phyloP scores from a whole-genome alignment of 2,329 filamentous ascomycete species.

The Exophiala alcalophila region DNA sequence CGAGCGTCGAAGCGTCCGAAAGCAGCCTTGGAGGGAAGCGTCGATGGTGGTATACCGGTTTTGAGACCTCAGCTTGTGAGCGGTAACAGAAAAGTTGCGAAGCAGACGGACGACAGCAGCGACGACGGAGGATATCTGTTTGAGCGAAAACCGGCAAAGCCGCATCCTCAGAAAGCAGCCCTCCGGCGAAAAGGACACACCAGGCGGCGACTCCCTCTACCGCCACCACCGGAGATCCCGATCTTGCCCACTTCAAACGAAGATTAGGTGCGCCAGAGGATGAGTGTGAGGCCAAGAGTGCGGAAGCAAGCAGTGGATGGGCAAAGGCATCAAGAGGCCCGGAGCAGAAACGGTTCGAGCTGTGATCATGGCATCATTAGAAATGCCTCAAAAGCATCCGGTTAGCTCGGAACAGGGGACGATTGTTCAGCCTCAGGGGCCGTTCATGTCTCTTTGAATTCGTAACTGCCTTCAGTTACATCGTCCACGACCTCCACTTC shows the following conservation, averaged over 20 bases:
- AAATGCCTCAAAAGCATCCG: neutral
- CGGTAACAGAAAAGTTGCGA: neutral
- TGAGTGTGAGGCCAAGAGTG: neutral
- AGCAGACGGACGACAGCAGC: slow-evolving; percentile 12
- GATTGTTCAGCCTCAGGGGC: slow-evolving; percentile 1
- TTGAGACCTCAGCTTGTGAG: slow-evolving; percentile 9
- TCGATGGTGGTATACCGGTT: neutral
- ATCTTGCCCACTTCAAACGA: slow-evolving; percentile 25
- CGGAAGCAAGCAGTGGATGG: neutral
- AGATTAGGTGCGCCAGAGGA: slow-evolving; percentile 5
- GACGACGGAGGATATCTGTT: slow-evolving; percentile 14
- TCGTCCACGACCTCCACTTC: slow-evolving; percentile 76
- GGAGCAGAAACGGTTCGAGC: neutral
- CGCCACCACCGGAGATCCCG: slow-evolving; percentile 27
- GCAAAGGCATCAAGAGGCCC: neutral
- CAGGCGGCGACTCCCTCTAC: slow-evolving; percentile 14
- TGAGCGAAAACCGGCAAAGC: neutral
- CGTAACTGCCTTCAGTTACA: slow-evolving; percentile 67
- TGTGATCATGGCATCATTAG: neutral
- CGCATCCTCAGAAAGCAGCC: neutral
- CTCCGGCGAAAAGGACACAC: neutral
- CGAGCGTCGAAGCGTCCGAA: slow-evolving; percentile 2
- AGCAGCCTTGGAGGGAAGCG: neutral
- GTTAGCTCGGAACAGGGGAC: neutral
- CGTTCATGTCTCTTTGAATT: slow-evolving; percentile 67